These are phyloP conservation scores for Zoysia japonica DNA, from an alignment of 176 grass and related monocot species.

Conservation along the genomic window DNA sequence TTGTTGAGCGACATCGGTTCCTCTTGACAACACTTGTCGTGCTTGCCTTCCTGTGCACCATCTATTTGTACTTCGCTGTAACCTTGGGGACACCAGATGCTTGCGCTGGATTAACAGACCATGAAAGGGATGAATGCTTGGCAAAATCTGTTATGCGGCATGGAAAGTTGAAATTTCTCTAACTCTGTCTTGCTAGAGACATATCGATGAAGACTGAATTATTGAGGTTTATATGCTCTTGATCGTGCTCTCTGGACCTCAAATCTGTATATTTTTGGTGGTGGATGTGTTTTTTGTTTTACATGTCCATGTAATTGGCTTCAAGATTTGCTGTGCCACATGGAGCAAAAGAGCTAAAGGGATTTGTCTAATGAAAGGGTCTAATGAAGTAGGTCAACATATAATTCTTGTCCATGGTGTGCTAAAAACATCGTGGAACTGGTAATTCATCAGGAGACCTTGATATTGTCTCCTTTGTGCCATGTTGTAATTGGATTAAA, in stretches of 20 bases:
- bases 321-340: background rate
- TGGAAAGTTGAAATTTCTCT: slow-evolving; percentile 80
- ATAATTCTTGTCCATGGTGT: slow-evolving; percentile 37
- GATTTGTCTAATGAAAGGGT: slow-evolving; percentile 28
- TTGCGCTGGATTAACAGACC: slow-evolving; percentile 56
- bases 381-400: slow-evolving; percentile 29
- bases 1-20: slow-evolving; percentile 83
- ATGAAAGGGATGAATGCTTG: slow-evolving; percentile 60
- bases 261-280: slow-evolving; percentile 50
- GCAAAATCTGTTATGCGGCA: slow-evolving; percentile 60
- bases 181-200: background rate
- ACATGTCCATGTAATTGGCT: slow-evolving; percentile 31
- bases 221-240: slow-evolving; percentile 33
- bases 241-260: slow-evolving; percentile 36
- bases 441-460: slow-evolving; percentile 29
- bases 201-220: slow-evolving; percentile 16
- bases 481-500: slow-evolving; percentile 10
- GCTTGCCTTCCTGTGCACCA: slow-evolving; percentile 81
- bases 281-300: slow-evolving; percentile 26
- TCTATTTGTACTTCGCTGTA: slow-evolving; percentile 94
- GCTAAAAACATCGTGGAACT: slow-evolving; percentile 13
- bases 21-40: slow-evolving; percentile 74
- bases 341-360: slow-evolving; percentile 19
- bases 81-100: slow-evolving; percentile 61
- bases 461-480: slow-evolving; percentile 10